Percentiles rank a stretch among this genome's conserved stretches.
Conservation (phyloP, 768 basidiomycete genomes). For the Phaeotremella skinneri region DNA sequence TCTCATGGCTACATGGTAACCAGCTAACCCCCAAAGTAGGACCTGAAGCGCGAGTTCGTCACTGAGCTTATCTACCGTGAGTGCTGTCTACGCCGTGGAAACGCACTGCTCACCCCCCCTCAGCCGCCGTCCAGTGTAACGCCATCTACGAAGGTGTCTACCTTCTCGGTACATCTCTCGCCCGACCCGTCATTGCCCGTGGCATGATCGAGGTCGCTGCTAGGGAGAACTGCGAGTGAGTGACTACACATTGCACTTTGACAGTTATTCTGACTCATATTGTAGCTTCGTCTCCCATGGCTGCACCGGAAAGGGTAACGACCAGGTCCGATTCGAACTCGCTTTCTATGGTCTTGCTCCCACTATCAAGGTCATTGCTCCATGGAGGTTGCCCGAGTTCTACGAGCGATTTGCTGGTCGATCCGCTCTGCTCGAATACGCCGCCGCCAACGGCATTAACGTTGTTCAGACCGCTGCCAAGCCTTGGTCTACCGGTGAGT, state of each 20-base stretch:
- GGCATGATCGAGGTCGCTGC: conserved; percentile 96
- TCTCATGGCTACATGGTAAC: not conserved
- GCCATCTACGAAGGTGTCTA: conserved; percentile 99
- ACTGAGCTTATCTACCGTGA: conserved; percentile 87
- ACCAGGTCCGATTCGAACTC: conserved; percentile 98
- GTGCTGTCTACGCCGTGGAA: conserved; percentile 5
- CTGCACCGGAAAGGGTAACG: conserved; percentile 99
- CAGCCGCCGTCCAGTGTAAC: conserved; percentile 90
- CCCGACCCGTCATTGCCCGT: conserved; percentile 96
- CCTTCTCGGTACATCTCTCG: conserved; percentile 94
- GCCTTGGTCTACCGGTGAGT: conserved; percentile 84
- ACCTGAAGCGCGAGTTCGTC: conserved; percentile 90
- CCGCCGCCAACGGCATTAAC: conserved; percentile 81
- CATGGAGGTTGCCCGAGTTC: conserved; percentile 96
- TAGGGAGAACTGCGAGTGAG: conserved; percentile 91
- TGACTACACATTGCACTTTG: conserved; percentile 14
- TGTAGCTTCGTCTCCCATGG: conserved; percentile 95
- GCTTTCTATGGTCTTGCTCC: conserved; percentile 98
- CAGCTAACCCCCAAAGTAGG: conserved; percentile 55
- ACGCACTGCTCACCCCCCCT: conserved; percentile 6
- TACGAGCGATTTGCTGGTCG: conserved; percentile 97
- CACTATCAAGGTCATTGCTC: conserved; percentile 97
- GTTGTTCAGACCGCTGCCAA: conserved; percentile 93
- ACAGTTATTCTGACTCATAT: no score
- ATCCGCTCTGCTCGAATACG: conserved; percentile 85